Conservation (phyloP, 768 basidiomycete genomes). For the Serendipita sp. region DNA sequence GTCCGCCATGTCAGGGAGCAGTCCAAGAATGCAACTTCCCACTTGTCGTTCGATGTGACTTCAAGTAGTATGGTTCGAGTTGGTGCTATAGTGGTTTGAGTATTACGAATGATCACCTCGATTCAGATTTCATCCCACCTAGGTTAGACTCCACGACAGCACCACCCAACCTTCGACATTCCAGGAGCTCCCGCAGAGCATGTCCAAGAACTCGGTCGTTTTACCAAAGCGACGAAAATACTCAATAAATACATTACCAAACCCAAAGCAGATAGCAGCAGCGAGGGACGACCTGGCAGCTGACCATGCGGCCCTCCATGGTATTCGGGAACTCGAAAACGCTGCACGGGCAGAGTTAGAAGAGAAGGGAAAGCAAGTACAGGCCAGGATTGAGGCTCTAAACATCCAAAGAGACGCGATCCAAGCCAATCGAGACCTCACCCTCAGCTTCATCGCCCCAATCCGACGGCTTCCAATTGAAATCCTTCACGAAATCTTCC, state of each 20-base stretch:
- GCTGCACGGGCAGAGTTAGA: conserved; percentile 42
- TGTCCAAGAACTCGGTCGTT: neutral
- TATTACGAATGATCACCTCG: no score
- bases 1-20: neutral
- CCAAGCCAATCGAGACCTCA: conserved; percentile 31
- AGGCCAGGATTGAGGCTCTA: conserved; percentile 32
- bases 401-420: conserved; percentile 31
- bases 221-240: neutral
- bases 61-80: neutral
- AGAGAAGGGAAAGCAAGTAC: conserved; percentile 29
- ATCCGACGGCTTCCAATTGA: conserved; percentile 56
- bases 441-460: conserved; percentile 54
- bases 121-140: no score
- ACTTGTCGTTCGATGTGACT: neutral
- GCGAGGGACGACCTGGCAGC: conserved; percentile 32
- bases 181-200: no score
- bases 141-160: no score
- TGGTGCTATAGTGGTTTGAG: neutral
- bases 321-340: conserved; percentile 35
- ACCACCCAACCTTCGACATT: neutral
- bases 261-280: conserved; percentile 31
- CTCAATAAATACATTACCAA: conserved; percentile 28
- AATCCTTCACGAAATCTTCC: conserved; percentile 56
- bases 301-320: conserved; percentile 21
- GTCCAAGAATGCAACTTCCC: neutral